A percentile compares a stretch with the other conserved stretches of the same genome.
Evolutionary conservation across 192 early-diverging fungal species (phyloP).

Genomic region (Coemansia sp.): DNA sequence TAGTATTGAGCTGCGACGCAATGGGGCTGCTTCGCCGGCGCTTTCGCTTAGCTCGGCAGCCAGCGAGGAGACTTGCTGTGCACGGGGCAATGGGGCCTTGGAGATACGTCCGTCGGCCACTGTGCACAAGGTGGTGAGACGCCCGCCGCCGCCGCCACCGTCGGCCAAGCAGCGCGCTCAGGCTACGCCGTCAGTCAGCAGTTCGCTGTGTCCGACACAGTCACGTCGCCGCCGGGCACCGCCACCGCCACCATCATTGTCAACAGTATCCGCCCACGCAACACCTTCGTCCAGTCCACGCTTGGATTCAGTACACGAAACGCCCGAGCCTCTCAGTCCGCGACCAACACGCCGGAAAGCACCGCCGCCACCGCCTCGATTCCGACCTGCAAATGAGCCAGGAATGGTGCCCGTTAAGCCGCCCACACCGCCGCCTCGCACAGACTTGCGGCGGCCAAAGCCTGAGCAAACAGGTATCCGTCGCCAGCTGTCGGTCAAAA

Average conservation of each 20-base stretch:
- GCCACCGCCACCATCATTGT: conserved; percentile 27
- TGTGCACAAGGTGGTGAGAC: conserved; percentile 10
- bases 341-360: conserved; percentile 25
- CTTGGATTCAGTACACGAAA: neutral
- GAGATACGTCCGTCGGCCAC: neutral
- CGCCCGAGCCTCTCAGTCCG: conserved; percentile 3
- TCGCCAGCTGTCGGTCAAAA: conserved; percentile 48
- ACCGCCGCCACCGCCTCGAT: conserved; percentile 26
- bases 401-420: conserved; percentile 5
- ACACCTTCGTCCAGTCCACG: neutral
- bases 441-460: conserved; percentile 2
- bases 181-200: conserved; percentile 3
- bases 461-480: conserved; percentile 43
- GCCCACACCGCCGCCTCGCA: conserved; percentile 8
- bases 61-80: conserved; percentile 49
- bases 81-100: conserved; percentile 6
- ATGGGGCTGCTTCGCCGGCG: conserved; percentile 29
- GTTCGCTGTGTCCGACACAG: conserved; percentile 1
- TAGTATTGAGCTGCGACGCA: neutral
- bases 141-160: conserved; percentile 28
- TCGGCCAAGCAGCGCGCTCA: conserved; percentile 5
- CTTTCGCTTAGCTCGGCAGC: conserved; percentile 37
- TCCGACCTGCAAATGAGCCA: conserved; percentile 5
- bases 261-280: neutral
- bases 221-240: conserved; percentile 30